Evolutionary conservation across 371 early-diverging fungal species (phyloP), one percentile per base, ranked within the genome.

Genomic region (Lichtheimia ornata): DNA sequence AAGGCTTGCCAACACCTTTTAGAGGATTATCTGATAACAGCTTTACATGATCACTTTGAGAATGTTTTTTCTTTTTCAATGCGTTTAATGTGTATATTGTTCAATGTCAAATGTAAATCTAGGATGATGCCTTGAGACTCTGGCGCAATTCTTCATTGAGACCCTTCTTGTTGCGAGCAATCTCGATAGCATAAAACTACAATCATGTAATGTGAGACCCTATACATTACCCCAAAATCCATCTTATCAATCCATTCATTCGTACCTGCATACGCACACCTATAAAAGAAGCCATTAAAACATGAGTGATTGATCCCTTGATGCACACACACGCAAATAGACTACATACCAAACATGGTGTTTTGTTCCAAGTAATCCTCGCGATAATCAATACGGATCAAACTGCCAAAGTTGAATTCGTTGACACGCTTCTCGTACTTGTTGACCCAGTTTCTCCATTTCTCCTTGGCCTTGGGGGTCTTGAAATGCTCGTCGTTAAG

Each of bases 401-500:
- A 77, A 12, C 93, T 87, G 5, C 96, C 97, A 85, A 95, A 95
- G 78, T 94, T 95, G 74, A 77, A 95, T 68, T 95, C 95, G 41
- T 84, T 80, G n/a, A 95, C 89, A 55, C 78, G 79, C 63, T 89
- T 88, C 69, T 95, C 94, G 71, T 89, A 95, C 78, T 87, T 85
- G 75, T 75, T 90, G 65, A 94, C 85, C 63, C 89, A 95, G 27
- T 74, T 71, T 72, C 97, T 85, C 97, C 97, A 96, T 72, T 89
- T 88, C 53, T 87, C 93, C 76, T 96, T 96, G 59, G 89, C 84
- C 58, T 77, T 79, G 24, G 87, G 82, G 5, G 89, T 75, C 81
- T 94, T 94, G 83, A 95, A 94, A 51, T 84, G 76, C 12, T 84
- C 74, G 64, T 92, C 88, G 27, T 89, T 74, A 59, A 96, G 70